Base-by-base conservation (phyloP, 768 basidiomycete genomes). In the Lactarius indigo region DNA sequence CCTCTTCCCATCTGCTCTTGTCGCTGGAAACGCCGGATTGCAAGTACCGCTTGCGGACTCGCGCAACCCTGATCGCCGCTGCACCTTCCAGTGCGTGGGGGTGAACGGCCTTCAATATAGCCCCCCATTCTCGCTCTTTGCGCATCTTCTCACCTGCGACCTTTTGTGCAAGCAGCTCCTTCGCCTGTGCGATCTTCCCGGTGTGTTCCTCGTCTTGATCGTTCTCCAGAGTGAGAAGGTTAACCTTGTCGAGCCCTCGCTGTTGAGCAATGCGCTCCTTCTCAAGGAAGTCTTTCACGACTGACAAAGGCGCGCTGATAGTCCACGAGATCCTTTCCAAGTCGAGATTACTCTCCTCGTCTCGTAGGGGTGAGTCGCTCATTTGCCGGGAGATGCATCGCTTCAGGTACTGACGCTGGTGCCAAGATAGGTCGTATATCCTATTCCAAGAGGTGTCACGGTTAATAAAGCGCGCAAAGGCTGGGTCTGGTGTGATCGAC, bases 61-160 rank as follows among this genome's bases (percentile, higher is more conserved):
- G 79, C 28, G 83, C 81, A 9, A 92, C 75, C 31, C 87, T 83
- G 64, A 82, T 73, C 2, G 78, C 79, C 23, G 81, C 78, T 31
- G 84, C 78, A 8, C 82, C 80, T 39, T 80, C 78, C 61, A 88
- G 70, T 8, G 83, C 77, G 1, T 76, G 82, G 3, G 87, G 83
- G 76, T 90, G 84, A 50, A 89, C 75, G 20, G 77, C 79, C 41
- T 71, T 66, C 8, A 94, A 75, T 60, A 94, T 76, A 3, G 73
- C 76, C 2, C 83, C 81, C 91, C 91, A 94, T 64, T 86, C 87
- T 39, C 76, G 77, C 74, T 90, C 87, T 66, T 88, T 82, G 63
- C 84, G 81, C 12, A 73, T 72, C 52, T 81, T 82, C 0, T 86
- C 85, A 64, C 88, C 87, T 28, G 85, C 84, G 4, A 85, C 88